phyloP scores from a whole-genome alignment of 805 yeast genomes.

The Schizosaccharomyces cryophilus region DNA sequence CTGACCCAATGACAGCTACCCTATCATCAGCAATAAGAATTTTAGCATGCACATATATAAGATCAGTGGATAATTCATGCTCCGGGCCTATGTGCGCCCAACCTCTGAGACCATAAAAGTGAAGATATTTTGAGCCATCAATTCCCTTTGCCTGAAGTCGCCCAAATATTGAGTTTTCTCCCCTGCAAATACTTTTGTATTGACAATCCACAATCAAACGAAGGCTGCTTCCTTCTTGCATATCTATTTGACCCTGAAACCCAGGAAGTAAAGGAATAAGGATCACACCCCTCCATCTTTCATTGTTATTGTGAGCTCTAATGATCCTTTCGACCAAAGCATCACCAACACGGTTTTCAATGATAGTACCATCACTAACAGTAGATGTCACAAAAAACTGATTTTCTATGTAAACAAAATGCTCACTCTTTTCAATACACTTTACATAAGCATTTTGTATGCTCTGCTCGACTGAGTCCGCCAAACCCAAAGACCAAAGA shows the following conservation, averaged over 20 bases:
- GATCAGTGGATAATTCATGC: conserved; percentile 59
- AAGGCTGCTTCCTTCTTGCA: conserved; percentile 82
- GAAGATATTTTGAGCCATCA: conserved; percentile 71
- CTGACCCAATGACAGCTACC: conserved; percentile 85
- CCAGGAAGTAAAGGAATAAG: conserved; percentile 96
- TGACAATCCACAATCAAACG: conserved; percentile 93
- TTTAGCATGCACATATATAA: conserved; percentile 81
- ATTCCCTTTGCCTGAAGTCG: conserved; percentile 57
- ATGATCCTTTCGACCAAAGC: conserved; percentile 92
- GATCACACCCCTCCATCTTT: conserved; percentile 71
- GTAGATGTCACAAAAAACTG: conserved; percentile 89
- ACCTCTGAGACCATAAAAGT: conserved; percentile 72
- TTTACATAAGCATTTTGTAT: conserved; percentile 83
- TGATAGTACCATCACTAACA: conserved; percentile 54
- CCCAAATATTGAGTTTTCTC: conserved; percentile 66
- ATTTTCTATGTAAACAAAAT: conserved; percentile 80
- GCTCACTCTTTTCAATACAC: conserved; percentile 74
- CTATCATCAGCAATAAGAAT: conserved; percentile 73
- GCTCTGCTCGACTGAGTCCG: conserved; percentile 46
- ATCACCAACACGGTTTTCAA: conserved; percentile 78
- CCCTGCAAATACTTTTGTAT: conserved; percentile 77
- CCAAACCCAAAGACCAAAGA: conserved; percentile 63
- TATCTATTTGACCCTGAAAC: conserved; percentile 75
- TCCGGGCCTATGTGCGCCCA: conserved; percentile 82
- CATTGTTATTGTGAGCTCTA: conserved; percentile 55